Base-by-base conservation (phyloP, 306 rosid genomes). In the Castanospermum australe region DNA sequence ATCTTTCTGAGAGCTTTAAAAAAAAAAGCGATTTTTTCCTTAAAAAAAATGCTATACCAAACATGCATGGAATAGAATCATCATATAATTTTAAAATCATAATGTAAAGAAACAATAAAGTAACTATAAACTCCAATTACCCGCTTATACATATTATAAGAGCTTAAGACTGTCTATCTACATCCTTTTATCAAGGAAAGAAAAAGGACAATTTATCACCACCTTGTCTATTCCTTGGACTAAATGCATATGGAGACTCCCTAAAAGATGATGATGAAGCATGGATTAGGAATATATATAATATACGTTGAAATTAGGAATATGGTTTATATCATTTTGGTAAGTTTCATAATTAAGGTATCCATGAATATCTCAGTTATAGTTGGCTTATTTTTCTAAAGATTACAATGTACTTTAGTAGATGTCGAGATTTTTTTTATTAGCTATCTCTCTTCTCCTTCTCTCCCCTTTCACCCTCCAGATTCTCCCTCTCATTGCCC, bases 41-140 rank as follows among this genome's bases (percentile, higher is more conserved):
- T n/a, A n/a, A n/a, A n/a, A n/a, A n/a, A n/a, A n/a, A n/a, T n/a
- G n/a, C n/a, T n/a, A n/a, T n/a, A n/a, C n/a, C n/a, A n/a, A n/a
- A n/a, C n/a, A n/a, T n/a, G n/a, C n/a, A n/a, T n/a, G n/a, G n/a
- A n/a, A 67, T 65, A 82, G 75, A 62, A 51, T 72, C 56, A 75
- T 85, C 56, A 83, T 59, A 75, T 44, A 84, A 69, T 74, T 79
- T 15, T 59, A 60, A 74, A 61, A 52, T 35, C 61, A 70, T 65
- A 85, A 79, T 50, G 67, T 47, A 79, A 67, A 67, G 67, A 66
- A 47, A 81, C 54, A 81, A 75, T 69, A 72, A 62, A 71, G 82
- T 80, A 71, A 51, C 45, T 13, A 73, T 15, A 48, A 68, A 61
- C 45, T 83, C 44, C 20, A 67, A 55, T 57, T 79, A 14, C 55